Base-by-base conservation (phyloP, 345 rosid species). In the Raphanus raphanistrum region DNA sequence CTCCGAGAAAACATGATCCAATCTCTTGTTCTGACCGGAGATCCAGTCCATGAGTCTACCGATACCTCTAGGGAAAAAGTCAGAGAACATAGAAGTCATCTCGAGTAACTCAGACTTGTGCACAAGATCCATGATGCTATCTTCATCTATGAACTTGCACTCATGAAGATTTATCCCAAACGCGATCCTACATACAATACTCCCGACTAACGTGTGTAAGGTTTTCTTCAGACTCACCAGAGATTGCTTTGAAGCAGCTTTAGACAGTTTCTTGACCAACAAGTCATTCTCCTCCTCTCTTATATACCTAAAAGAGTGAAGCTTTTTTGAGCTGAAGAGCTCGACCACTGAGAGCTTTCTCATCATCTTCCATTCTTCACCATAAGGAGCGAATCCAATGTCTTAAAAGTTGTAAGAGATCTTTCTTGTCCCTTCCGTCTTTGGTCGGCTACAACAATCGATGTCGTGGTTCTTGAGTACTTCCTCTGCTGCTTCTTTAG, bases 271-370 rank as follows among this genome's bases (percentile, higher is more conserved):
- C 63, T 74, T 74, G 71, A 65, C 63, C 4, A 64, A 1, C 71
- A 74, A 74, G 63, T 54, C 36, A 38, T 50, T 64, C 55, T 74
- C 77, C 38, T 73, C 54, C 63, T 73, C 76, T 73, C 63, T 73
- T 5, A 50, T 32, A 50, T 0, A 21, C 26, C 50, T 64, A 4
- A 64, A 73, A 8, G 70, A 64, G 10, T 54, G 63, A 25, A 64
- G 0, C 64, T 74, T 74, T 54, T 74, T 74, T 16, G 50, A 1
- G 71, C 9, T 74, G 12, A 64, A 64, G 21, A 76, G 69, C 63
- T 76, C 80, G 8, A 48, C 6, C 17, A 63, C 70, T 1, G 54
- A 31, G 45, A 77, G 70, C 71, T 77, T 77, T 9, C 70, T 15
- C 55, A 61, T 7, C 26, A 13, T 50, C 67, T 11, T 71, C 80